Base-by-base conservation (phyloP, 345 rosid species). In the Euphorbia lathyris region DNA sequence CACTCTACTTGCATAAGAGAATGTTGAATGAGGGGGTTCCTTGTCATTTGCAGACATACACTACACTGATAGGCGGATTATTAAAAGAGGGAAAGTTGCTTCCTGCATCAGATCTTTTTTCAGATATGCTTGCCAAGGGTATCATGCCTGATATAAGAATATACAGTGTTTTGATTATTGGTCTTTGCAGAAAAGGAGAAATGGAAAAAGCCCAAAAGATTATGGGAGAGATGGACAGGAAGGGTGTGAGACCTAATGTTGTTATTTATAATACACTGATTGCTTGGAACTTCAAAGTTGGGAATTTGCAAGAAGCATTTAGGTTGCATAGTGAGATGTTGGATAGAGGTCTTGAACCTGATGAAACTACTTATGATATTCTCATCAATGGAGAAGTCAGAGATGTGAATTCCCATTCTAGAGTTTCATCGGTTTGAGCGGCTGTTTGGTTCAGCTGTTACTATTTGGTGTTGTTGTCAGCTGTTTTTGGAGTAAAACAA, bases 251-350 rank as follows among this genome's bases (percentile, higher is more conserved):
- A 67, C 95, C 98, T 47, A 85, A 71, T 65, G 85, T 85, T 62
- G 70, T 80, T 43, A 85, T 91, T 62, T 93, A 89, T 71, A 93
- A 77, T 20, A 57, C 82, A 0, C 74, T 93, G 78, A 89, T 93
- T 62, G 90, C 86, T 38, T 88, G 94, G 75, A 68, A 84, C 65
- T 89, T 81, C 60, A 87, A 69, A 86, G 86, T 81, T 69, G 94
- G 97, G 11, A 86, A 89, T 65, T 75, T 90, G 38, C 76, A 81
- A 30, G 91, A 88, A 79, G 93, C 97, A 48, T 84, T 83, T 80
- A 82, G 87, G 74, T 79, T 88, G 76, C 97, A 89, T 47, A 74
- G 82, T 34, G 97, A 89, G 83, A 94, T 91, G 98, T 88, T 91
- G 68, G 95, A 94, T 38, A 83, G 76, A 72, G 96, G 95, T 65